Conservation (phyloP, 2,329 filamentous ascomycete species). For the Fusarium multiceps region DNA sequence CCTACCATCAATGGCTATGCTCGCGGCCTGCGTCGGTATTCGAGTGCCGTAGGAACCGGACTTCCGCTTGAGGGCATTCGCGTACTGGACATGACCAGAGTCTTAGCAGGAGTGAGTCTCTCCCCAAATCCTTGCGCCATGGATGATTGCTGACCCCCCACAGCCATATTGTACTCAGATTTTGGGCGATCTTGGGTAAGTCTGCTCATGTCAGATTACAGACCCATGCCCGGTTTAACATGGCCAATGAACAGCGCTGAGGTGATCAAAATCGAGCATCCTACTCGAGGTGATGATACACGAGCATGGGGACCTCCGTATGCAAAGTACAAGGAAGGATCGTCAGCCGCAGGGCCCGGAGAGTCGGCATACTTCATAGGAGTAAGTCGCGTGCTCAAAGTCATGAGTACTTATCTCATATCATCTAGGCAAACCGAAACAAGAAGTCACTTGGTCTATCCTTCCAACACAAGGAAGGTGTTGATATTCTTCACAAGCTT, state of each 20-base stretch:
- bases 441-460: conserved; percentile 94
- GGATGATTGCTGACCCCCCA: conserved; percentile 21
- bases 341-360: conserved; percentile 74
- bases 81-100: conserved; percentile 96
- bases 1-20: conserved; percentile 33
- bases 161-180: conserved; percentile 99
- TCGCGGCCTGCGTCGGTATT: conserved; percentile 46
- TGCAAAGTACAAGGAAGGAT: conserved; percentile 76
- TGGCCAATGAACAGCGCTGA: conserved; percentile 73
- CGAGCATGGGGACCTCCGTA: conserved; percentile 97
- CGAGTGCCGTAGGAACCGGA: conserved; percentile 44
- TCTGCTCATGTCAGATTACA: conserved; percentile 9
- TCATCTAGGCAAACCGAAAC: conserved; percentile 85
- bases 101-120: conserved; percentile 85
- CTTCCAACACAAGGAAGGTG: conserved; percentile 85
- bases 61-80: conserved; percentile 85
- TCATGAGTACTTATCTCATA: conserved; percentile 26
- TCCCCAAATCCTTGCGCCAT: neutral
- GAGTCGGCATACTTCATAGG: conserved; percentile 96
- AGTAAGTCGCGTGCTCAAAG: conserved; percentile 60
- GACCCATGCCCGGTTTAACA: conserved; percentile 10
- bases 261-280: conserved; percentile 97
- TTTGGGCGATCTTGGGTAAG: conserved; percentile 92
- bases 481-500: conserved; percentile 87
- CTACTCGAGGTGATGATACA: conserved; percentile 90